phyloP scores from a whole-genome alignment of 495 filamentous ascomycete genomes.

The Daldinia vernicosa region DNA sequence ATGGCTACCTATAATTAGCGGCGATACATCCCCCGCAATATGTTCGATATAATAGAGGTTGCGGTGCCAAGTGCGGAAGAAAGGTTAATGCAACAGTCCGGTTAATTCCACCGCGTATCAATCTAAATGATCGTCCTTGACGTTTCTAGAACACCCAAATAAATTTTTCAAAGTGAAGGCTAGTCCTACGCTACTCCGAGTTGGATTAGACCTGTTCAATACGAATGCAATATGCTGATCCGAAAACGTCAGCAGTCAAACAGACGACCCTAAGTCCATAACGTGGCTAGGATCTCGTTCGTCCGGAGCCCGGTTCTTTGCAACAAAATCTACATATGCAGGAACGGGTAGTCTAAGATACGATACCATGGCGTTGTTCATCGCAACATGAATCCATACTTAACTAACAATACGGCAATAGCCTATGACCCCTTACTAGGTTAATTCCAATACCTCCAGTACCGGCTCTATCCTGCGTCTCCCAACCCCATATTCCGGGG shows the following conservation, averaged over 20 bases:
- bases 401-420: conserved; percentile 26
- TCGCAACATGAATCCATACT: conserved; percentile 26
- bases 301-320: not conserved
- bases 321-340: conserved; percentile 2
- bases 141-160: conserved; percentile 29
- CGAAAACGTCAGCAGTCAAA: conserved; percentile 33
- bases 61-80: conserved; percentile 32
- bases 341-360: conserved; percentile 7
- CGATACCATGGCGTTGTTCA: conserved; percentile 3
- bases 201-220: too few relatives aligned
- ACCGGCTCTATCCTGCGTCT: conserved; percentile 12
- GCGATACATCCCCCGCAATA: conserved; percentile 18
- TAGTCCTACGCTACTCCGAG: not conserved
- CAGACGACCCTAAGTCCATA: conserved; percentile 3
- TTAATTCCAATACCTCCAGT: conserved; percentile 16
- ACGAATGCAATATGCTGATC: conserved; percentile 12
- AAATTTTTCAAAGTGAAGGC: not conserved
- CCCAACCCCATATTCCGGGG: conserved; percentile 10
- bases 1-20: conserved; percentile 12
- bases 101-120: conserved; percentile 33
- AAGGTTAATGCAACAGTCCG: conserved; percentile 27
- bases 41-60: conserved; percentile 11
- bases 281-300: conserved; percentile 21
- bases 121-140: not conserved
- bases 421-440: conserved; percentile 20